Evolutionary conservation across 1,284 basidiomycete genomes (phyloP), one percentile per base, ranked within the genome.

Genomic region (Rhodotorula sp.): DNA sequence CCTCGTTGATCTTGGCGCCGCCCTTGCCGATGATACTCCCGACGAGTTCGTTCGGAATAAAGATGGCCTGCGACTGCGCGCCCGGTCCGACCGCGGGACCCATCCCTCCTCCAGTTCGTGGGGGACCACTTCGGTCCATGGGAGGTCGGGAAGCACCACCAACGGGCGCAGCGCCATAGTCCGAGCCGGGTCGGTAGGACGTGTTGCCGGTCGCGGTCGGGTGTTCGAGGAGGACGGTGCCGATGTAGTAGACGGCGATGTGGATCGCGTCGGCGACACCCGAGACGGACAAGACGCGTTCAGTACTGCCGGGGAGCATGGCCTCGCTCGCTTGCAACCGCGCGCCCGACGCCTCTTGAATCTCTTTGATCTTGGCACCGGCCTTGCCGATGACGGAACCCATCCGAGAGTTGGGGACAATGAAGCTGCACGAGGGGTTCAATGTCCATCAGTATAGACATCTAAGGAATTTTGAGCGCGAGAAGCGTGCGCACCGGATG

Each of bases 191-290:
- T 12, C 81, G 79, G 74, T 83, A 83, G 3, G 81, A 63, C 23
- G 76, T 78, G 75, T 83, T 81, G 68, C 78, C 77, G 54, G 78
- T 72, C 23, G 79, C 75, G 68, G 80, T 80, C 52, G 79, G 78
- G 68, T 81, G 80, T 68, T 83, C 82, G 57, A 80, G 79, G 26
- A 83, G 73, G 62, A 83, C 81, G 29, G 81, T 81, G n/a, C 82
- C 82, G 52, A 83, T 80, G 67, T 82, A 82, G 80, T 82, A 82
- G 47, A 97, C 97, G 46, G 97, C 97, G 76, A 99, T 99, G 83
- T 99, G 97, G 69, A 99, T 95, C 26, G 97, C 97, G 82, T 99
- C 97, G n/a, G 97, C 97, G 57, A 99, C 97, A 67, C 97, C 97
- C 51, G 95, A 94, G 61, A 99, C 95, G 76, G 93, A 97, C 69